Conservation (phyloP, 2,329 filamentous ascomycete genomes). For the Triangularia setosa region DNA sequence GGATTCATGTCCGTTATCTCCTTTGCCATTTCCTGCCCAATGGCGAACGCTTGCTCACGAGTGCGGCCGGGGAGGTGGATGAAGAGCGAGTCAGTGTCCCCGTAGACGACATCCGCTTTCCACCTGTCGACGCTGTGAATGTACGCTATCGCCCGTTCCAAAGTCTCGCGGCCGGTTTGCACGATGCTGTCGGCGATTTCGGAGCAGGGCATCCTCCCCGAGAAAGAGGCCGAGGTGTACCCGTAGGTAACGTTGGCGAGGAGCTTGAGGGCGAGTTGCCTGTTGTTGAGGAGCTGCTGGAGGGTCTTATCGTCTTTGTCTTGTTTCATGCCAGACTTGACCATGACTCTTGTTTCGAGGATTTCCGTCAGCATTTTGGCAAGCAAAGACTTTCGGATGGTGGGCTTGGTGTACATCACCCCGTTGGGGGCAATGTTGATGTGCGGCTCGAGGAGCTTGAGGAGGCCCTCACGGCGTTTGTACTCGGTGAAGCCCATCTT, state of each 20-base stretch:
- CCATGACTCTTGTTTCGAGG: constrained; percentile 93
- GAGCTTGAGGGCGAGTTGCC: constrained; percentile 89
- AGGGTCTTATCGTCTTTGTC: constrained; percentile 84
- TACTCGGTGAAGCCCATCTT: constrained; percentile 96
- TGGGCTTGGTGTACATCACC: constrained; percentile 87
- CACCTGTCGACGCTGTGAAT: constrained; percentile 86
- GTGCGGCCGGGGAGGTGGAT: constrained; percentile 84
- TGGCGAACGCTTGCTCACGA: constrained; percentile 81
- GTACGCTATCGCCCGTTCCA: constrained; percentile 87
- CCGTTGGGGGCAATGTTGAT: constrained; percentile 94
- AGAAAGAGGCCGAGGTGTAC: constrained; percentile 95
- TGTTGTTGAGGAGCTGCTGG: constrained; percentile 85
- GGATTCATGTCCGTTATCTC: constrained; percentile 88
- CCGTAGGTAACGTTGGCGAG: constrained; percentile 99
- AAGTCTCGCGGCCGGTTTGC: constrained; percentile 88
- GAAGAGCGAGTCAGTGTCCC: constrained; percentile 94
- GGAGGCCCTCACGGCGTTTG: constrained; percentile 66
- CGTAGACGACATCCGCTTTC: constrained; percentile 96
- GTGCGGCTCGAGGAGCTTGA: constrained; percentile 75
- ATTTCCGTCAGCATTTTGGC: constrained; percentile 98
- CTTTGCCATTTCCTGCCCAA: constrained; percentile 87
- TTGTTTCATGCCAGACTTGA: constrained; percentile 93
- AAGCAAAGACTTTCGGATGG: constrained; percentile 82
- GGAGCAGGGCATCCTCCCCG: constrained; percentile 93
- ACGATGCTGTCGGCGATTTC: constrained; percentile 99